Evolutionary conservation across 805 yeast species (phyloP).

Genomic region (Candida verbasci): DNA sequence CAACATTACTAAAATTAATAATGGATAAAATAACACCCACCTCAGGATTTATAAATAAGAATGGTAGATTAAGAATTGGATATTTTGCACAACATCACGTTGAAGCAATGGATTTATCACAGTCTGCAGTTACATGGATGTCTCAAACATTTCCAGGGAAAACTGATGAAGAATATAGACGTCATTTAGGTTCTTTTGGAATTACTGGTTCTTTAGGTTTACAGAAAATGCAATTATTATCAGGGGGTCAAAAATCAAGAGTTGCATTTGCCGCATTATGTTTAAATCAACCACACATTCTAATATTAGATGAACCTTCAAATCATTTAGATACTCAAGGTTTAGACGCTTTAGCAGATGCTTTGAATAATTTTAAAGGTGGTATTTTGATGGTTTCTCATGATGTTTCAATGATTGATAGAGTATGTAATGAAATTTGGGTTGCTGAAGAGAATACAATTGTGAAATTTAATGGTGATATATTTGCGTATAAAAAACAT

Average conservation of each 20-base stretch:
- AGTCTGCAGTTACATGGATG: slow-evolving; percentile 94
- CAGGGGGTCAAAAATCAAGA: slow-evolving; percentile 98
- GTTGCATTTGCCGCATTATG: slow-evolving; percentile 97
- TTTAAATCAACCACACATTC: slow-evolving; percentile 82
- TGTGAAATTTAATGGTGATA: slow-evolving; percentile 71
- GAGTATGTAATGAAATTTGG: slow-evolving; percentile 93
- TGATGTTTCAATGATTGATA: slow-evolving; percentile 86
- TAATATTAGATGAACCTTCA: slow-evolving; percentile 95
- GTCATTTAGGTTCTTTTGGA: slow-evolving; percentile 95
- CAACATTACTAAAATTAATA: slow-evolving; percentile 83
- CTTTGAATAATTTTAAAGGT: slow-evolving; percentile 83
- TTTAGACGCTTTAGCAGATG: slow-evolving; percentile 91
- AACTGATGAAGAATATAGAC: slow-evolving; percentile 93
- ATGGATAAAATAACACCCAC: slow-evolving; percentile 74
- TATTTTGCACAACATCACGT: slow-evolving; percentile 99
- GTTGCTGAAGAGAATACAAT: slow-evolving; percentile 87
- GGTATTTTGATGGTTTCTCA: slow-evolving; percentile 98
- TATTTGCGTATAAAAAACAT: slow-evolving; percentile 85
- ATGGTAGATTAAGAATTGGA: slow-evolving; percentile 86
- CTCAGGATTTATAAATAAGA: slow-evolving; percentile 72
- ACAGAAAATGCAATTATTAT: slow-evolving; percentile 81
- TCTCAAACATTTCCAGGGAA: slow-evolving; percentile 85
- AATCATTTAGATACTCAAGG: slow-evolving; percentile 98
- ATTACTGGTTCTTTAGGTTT: slow-evolving; percentile 91
- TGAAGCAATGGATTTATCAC: slow-evolving; percentile 86